phyloP scores from a whole-genome alignment of 345 rosid genomes.

The Cardamine resedifolia region DNA sequence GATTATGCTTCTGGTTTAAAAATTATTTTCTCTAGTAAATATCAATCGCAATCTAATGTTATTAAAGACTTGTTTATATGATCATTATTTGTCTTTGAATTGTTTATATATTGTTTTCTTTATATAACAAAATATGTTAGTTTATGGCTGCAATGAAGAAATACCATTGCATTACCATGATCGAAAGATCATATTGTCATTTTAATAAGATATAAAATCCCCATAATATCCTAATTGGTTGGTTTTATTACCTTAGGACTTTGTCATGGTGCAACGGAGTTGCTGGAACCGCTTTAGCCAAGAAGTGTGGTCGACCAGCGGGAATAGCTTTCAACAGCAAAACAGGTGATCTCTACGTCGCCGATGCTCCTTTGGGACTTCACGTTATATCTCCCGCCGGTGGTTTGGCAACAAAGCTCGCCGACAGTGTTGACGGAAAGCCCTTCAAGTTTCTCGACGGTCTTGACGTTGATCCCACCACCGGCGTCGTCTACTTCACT shows the following conservation, averaged over 20 bases:
- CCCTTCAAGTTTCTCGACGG: constrained; percentile 42
- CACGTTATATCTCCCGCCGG: constrained; percentile 42
- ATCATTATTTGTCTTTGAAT: not conserved
- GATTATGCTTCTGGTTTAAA: constrained; percentile 1
- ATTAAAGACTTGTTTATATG: not conserved
- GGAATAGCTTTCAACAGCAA: constrained; percentile 40
- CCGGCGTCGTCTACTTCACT: constrained; percentile 43
- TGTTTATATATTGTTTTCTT: not conserved
- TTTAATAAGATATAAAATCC: not conserved
- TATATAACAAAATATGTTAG: not conserved
- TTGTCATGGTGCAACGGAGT: constrained; percentile 36
- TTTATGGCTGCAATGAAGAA: not conserved
- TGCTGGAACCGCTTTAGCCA: constrained; percentile 29
- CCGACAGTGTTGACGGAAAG: constrained; percentile 33
- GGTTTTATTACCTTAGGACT: constrained; percentile 8
- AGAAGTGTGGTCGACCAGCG: constrained; percentile 46
- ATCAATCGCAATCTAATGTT: not conserved
- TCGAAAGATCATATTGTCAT: not conserved
- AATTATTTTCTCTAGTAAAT: not conserved
- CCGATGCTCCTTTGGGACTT: constrained; percentile 54
- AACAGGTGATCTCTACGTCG: constrained; percentile 43
- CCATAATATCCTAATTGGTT: not conserved
- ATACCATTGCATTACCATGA: not conserved
- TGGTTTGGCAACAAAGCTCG: constrained; percentile 44
- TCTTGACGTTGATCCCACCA: constrained; percentile 45